Base-by-base conservation (phyloP, 2,329 filamentous ascomycete genomes). In the Calonectria honghensis region DNA sequence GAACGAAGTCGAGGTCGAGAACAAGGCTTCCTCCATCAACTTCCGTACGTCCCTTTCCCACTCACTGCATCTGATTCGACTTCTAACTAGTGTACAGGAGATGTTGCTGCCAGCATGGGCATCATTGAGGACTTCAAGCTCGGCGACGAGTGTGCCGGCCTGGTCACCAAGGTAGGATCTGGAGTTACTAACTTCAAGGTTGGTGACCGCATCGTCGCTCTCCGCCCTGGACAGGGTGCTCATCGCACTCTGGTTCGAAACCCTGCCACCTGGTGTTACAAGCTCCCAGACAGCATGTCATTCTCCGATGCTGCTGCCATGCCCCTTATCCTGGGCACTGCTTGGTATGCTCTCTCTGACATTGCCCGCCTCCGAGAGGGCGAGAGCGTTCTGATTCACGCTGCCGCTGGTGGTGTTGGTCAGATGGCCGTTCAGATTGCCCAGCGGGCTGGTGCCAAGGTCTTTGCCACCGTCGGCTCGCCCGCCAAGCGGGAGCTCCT, bases 401-500 rank as follows among this genome's bases (percentile, higher is more conserved):
- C 73, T 24, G 70, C 70, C 14, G 65, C 73, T 11, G 73, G 73
- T 48, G 70, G 70, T 18, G 76, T 83, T 6, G 84, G 84, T 4
- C 78, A 80, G 39, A 81, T 80, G 13, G 82, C 82, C 3, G 75
- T 85, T 14, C 68, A 78, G 57, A 69, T 85, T 14, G 78, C 77
- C 18, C 70, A 79, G 72, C 64, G 65, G 1, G 41, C 74, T 20
- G 79, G 78, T 1, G 79, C 80, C 2, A 74, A 81, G 18, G 77
- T 86, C 6, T 84, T 81, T 57, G 78, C 76, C 6, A 85, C 85
- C 0, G 83, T 84, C 9, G 77, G 80, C 4, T 78, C 77, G 3
- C 68, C 51, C 13, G 67, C 66, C 32, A 73, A 73, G 67, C 67
- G 67, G 29, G 37, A 66, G 50, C 61, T 73, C 7, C n/a, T 73